Conservation (phyloP, 768 basidiomycete genomes). For the Wakefieldia striispora region DNA sequence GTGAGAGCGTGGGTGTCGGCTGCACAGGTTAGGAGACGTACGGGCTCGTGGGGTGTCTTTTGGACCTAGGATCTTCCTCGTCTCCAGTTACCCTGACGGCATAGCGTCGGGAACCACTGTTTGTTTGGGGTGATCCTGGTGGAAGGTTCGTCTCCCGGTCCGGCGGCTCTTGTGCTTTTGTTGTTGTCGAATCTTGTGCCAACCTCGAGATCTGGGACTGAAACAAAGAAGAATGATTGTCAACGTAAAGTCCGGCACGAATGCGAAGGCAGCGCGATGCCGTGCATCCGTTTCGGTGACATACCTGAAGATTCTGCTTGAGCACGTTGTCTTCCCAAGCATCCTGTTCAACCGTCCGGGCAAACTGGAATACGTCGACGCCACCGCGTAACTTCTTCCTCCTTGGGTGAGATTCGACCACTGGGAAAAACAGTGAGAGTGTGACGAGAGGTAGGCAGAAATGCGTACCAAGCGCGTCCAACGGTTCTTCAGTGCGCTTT, state of each 20-base stretch:
- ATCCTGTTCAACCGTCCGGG: conserved; percentile 69
- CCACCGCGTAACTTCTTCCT: conserved; percentile 60
- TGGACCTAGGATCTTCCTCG: not conserved
- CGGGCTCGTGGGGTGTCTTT: conserved; percentile 42
- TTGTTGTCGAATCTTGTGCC: conserved; percentile 37
- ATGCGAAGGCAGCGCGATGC: not conserved
- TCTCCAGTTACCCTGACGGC: conserved; percentile 38
- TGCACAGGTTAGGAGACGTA: conserved; percentile 24
- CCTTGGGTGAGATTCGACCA: conserved; percentile 59
- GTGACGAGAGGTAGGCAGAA: conserved; percentile 7
- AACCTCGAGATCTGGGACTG: conserved; percentile 60
- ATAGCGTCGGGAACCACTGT: conserved; percentile 47
- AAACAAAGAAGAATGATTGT: not conserved
- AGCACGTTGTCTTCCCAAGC: conserved; percentile 62
- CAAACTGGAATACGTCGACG: conserved; percentile 73
- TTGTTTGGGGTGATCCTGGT: conserved; percentile 26
- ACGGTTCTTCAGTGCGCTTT: conserved; percentile 77
- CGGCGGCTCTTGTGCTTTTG: conserved; percentile 15
- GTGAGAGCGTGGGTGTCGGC: not conserved
- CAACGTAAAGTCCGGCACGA: not conserved
- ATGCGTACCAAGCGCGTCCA: conserved; percentile 72
- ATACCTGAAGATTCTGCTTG: conserved; percentile 63
- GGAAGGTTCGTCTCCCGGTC: conserved; percentile 11
- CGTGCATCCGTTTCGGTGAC: conserved; percentile 8
- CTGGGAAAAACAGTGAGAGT: conserved; percentile 33